Base-by-base conservation (phyloP, 495 filamentous ascomycete genomes). In the Hyaloscypha hepaticicola region DNA sequence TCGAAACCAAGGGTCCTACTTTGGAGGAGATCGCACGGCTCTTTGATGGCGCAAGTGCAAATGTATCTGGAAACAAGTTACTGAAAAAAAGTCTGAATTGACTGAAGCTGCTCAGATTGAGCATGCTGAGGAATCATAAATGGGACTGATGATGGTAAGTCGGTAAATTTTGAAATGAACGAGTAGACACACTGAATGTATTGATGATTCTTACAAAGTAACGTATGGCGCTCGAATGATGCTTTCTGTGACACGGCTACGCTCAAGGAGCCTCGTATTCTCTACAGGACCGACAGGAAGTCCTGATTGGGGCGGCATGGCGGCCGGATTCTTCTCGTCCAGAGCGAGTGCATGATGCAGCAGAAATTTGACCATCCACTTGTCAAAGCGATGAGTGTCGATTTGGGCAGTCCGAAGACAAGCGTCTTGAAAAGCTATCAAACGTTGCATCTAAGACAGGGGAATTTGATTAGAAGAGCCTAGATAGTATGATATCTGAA, bases 21-120 rank as follows among this genome's bases (percentile, higher is more conserved):
- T 65, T 76, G 22, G 74, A 75, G 64, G 73, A 72, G 65, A 83
- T 88, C 62, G 80, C 83, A 3, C 72, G 75, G 55, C 78, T 84
- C 56, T 87, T 88, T 67, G 85, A 87, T 68, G 85, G 86, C 19
- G 38, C 38, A 45, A 19, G 16, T 16, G 38, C 38, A 19, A 45
- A 45, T 16, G 38, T 45, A 19, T 45, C 38, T 45, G 38, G 38
- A 45, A 45, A 45, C 38, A 45, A 16, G 38, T 45, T 16, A 9
- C 19, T 8, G 38, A 45, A 3, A 45, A 45, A 19, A 45, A 45
- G 38, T 45, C 38, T 1, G 38, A 45, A 1, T 19, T 45, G 38
- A 16, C 38, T 45, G 0, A 16, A 14, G 14, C 38, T 45, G 38
- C 38, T 16, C 38, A 45, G 38, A 19, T 19, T 16, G 11, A 45